These are phyloP conservation scores for Coriolopsis trogii DNA, from an alignment of 1,284 basidiomycete genomes.

Conservation along the genomic window DNA sequence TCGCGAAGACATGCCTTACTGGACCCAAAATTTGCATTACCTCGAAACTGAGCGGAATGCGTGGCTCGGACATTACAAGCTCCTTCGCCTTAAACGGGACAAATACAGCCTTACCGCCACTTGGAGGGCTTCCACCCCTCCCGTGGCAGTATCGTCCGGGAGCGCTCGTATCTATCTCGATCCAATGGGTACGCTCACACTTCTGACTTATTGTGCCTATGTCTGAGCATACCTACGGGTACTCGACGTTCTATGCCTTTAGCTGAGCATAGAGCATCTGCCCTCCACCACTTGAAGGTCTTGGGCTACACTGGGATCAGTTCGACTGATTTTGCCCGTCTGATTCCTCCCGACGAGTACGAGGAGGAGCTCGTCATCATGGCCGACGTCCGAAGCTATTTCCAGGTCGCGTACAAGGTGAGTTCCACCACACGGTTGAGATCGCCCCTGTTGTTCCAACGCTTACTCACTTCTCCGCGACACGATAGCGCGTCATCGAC, in stretches of 20 bases:
- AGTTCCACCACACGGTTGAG: neutral
- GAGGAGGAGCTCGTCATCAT: conserved; percentile 30
- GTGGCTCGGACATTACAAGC: conserved; percentile 27
- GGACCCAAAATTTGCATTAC: conserved; percentile 39
- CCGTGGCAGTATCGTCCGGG: neutral
- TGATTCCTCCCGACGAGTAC: conserved; percentile 7
- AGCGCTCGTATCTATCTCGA: no score
- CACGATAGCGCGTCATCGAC: conserved; percentile 56
- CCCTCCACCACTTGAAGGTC: no score
- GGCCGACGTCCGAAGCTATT: conserved; percentile 32
- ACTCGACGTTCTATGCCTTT: no score
- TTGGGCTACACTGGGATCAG: neutral
- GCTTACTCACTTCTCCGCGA: neutral
- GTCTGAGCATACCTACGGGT: no score
- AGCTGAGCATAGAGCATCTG: no score
- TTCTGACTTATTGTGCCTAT: no score
- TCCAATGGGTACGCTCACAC: no score
- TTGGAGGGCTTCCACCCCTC: neutral
- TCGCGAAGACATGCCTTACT: conserved; percentile 33
- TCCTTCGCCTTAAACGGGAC: neutral
- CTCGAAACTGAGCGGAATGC: conserved; percentile 13
- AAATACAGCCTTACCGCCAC: no score
- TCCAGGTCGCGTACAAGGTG: conserved; percentile 33
- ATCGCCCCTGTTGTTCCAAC: neutral
- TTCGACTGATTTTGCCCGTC: conserved; percentile 5